Percentiles rank a stretch among this genome's conserved stretches.
phyloP scores from a whole-genome alignment of 495 filamentous ascomycete genomes.

The Aspergillus homomorphus region DNA sequence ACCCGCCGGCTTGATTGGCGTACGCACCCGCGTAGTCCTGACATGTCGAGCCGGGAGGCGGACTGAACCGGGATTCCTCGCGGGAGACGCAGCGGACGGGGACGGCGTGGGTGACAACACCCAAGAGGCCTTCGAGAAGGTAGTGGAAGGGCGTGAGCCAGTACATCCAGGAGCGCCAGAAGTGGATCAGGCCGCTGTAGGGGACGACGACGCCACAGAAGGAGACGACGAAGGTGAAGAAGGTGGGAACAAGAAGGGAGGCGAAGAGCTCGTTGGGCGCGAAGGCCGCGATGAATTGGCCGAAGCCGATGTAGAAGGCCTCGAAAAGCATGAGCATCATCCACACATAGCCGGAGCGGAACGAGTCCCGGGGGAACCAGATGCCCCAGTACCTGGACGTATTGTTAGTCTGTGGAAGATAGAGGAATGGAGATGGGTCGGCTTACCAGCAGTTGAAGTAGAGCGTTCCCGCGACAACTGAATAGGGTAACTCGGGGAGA shows the following conservation, averaged over 20 bases:
- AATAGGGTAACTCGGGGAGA: constrained; percentile 52
- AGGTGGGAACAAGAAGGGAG: constrained; percentile 61
- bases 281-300: constrained; percentile 72
- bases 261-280: constrained; percentile 70
- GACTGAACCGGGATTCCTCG: constrained; percentile 56
- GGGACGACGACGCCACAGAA: constrained; percentile 66
- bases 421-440: background rate
- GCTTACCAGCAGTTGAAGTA: constrained; percentile 60
- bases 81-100: constrained; percentile 51
- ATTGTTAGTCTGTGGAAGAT: background rate
- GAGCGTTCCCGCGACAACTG: constrained; percentile 47
- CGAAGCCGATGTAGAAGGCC: constrained; percentile 69
- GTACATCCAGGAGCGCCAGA: constrained; percentile 70
- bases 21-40: constrained; percentile 48
- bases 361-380: constrained; percentile 52
- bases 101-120: constrained; percentile 51
- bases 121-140: constrained; percentile 56
- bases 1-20: constrained; percentile 45
- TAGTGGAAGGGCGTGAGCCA: constrained; percentile 63
- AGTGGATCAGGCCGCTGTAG: constrained; percentile 49
- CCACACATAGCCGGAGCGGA: constrained; percentile 55
- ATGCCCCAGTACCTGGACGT: constrained; percentile 46
- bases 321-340: constrained; percentile 66
- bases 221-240: constrained; percentile 61
- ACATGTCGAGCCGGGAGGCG: constrained; percentile 52